Base-by-base conservation (phyloP, 192 early-diverging fungal genomes). In the Coemansia sp. region DNA sequence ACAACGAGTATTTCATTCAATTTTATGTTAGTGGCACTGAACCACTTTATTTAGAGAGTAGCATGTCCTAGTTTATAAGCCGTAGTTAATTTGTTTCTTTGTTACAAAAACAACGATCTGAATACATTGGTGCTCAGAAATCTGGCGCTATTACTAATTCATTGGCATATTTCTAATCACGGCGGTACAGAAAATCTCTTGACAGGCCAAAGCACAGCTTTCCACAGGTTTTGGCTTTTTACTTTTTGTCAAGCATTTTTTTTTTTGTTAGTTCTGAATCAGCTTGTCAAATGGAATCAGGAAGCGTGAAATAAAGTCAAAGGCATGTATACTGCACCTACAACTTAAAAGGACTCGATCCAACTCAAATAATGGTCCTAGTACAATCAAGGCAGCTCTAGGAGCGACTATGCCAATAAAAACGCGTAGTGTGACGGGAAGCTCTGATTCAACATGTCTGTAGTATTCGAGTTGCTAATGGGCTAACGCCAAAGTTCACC, bases 311-410 rank as follows among this genome's bases (percentile, higher is more conserved):
- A 40, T 40, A 61, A 24, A 68, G 41, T 62, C 36, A 67, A 9
- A 49, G 27, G n/a, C 59, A 40, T 73, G 65, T 52, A 73, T 74
- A 27, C 68, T 74, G 59, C 74, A 68, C 8, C 34, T 74, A 13
- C 65, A 59, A 7, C 27, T 29, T 1, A 57, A 60, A 4, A 44
- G 65, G 12, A 13, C 55, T 1, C 68, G 65, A 5, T 67, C 69
- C 24, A 63, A 63, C 34, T 34, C 38, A 44, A 38, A 59, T 22
- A 47, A 31, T 10, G 54, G 40, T 42, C n/a, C 18, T 18, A 13
- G 34, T 2, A n/a, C 65, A 1, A 15, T 46, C 66, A 68, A 57
- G n/a, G 20, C 40, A n/a, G 24, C 47, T 3, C 38, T 22, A 16
- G 60, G 60, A 33, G 55, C 43, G n/a, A 41, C 67, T 3, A 47